A percentile compares a stretch with the other conserved stretches of the same genome.
Evolutionary conservation across 2,329 filamentous ascomycete genomes (phyloP).

Genomic region (Pseudocercospora fijiensis): DNA sequence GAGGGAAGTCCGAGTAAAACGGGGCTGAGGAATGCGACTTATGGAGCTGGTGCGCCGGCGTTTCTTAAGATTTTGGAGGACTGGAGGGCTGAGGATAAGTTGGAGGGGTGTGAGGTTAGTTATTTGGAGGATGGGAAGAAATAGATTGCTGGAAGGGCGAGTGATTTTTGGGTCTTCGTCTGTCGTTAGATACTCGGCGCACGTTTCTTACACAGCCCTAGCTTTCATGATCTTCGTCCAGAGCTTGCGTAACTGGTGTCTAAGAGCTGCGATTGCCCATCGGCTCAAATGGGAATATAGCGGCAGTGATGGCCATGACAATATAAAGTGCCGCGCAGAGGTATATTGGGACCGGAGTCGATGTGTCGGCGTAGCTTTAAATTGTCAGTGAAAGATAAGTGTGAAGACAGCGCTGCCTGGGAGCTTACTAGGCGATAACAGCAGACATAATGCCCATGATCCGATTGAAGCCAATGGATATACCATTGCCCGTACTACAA

Average conservation of each 20-base stretch:
- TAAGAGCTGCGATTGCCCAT: conserved; percentile 58
- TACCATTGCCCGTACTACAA: conserved; percentile 73
- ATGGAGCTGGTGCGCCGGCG: conserved; percentile 24
- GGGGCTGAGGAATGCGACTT: conserved; percentile 20
- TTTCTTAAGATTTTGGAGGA: conserved; percentile 27
- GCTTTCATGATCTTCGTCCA: background rate
- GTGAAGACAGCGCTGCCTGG: background rate
- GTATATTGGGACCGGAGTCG: conserved; percentile 65
- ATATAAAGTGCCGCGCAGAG: conserved; percentile 66
- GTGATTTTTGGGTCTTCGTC: background rate
- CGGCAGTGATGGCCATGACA: conserved; percentile 57
- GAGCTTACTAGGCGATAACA: conserved; percentile 58
- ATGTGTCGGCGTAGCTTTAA: conserved; percentile 45
- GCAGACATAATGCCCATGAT: conserved; percentile 73
- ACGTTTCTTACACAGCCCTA: too few species aligned
- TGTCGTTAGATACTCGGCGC: conserved; percentile 17
- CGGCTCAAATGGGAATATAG: conserved; percentile 65
- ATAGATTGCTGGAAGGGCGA: background rate
- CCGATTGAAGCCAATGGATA: conserved; percentile 68
- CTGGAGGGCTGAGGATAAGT: conserved; percentile 22
- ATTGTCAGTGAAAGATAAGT: conserved; percentile 5
- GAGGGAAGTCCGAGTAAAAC: conserved; percentile 39
- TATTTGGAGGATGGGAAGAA: conserved; percentile 9
- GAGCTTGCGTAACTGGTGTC: background rate
- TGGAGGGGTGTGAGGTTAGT: conserved; percentile 25